Percentiles rank a stretch among this genome's conserved stretches.
phyloP scores from a whole-genome alignment of 2,329 filamentous ascomycete species.

The Paracoccidioides brasiliensis region DNA sequence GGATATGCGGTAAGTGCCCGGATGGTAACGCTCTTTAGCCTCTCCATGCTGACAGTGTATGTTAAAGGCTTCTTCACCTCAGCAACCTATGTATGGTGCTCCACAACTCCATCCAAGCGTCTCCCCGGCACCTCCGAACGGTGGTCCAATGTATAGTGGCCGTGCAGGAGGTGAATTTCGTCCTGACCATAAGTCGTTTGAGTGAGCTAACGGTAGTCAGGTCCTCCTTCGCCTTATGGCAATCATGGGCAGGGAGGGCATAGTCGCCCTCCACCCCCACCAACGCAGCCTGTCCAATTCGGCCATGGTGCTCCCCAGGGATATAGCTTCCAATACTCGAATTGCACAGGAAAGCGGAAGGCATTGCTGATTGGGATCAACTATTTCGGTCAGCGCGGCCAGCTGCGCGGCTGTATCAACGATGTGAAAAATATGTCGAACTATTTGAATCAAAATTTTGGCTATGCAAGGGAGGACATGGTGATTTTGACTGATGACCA shows the following conservation, averaged over 20 bases:
- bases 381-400: conserved; percentile 84
- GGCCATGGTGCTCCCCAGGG: conserved; percentile 65
- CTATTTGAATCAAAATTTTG: conserved; percentile 78
- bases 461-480: conserved; percentile 93
- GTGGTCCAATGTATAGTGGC: conserved; percentile 27
- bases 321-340: conserved; percentile 83
- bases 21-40: not conserved
- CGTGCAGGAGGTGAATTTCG: conserved; percentile 24
- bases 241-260: not conserved
- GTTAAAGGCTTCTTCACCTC: not conserved
- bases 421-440: conserved; percentile 94
- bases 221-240: conserved; percentile 9
- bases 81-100: conserved; percentile 14
- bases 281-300: conserved; percentile 55
- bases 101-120: conserved; percentile 21
- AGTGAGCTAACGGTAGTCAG: conserved; percentile 1
- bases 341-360: conserved; percentile 78
- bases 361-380: conserved; percentile 90
- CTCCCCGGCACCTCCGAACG: conserved; percentile 22
- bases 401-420: conserved; percentile 89
- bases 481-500: conserved; percentile 92
- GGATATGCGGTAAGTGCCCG: conserved; percentile 26
- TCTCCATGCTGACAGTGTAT: conserved; percentile 1
- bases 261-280: conserved; percentile 48
- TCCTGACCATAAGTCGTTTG: not conserved